Evolutionary conservation across 305 asterid species (phyloP), one percentile per base, ranked within the genome.

Genomic region (Solanum hybrid): DNA sequence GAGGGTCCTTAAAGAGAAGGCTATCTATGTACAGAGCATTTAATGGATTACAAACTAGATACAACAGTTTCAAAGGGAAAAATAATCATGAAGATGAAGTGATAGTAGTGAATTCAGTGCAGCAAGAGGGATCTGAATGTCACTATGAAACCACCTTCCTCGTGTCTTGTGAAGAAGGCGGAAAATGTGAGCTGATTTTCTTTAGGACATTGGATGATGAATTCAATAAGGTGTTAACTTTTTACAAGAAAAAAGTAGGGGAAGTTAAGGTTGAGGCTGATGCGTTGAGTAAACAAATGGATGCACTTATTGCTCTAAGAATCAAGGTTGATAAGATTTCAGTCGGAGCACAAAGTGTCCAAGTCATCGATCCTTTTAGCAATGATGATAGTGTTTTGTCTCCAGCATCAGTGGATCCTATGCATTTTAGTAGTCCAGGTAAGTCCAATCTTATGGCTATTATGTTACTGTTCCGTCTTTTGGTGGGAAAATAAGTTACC

Each of bases 271-370:
- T 16, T 26, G 97, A 94, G 77, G 98, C 98, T 4, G 95, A 89
- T 29, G 92, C 92, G 90, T 86, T 97, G 90, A 95, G 89, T 80
- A 95, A 91, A 37, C 99, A 97, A 90, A 97, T 97, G 98, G 97
- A 97, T 89, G 97, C 95, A 11, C 94, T 97, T 10, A 93, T 97
- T 89, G 99, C 99, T 88, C 92, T 97, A 89, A 92, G 98, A 92
- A 88, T 96, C 83, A 93, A 26, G 33, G 97, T 97, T 2, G 96
- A 95, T 85, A 91, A 91, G 73, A 97, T 97, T 12, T 57, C 80
- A 51, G 64, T 89, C 6, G 94, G 57, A 8, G 88, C 90, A 2
- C 91, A 67, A 12, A 77, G 37, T 89, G 42, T 18, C 37, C 6
- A 24, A 86, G 26, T 86, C n/a, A 61, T 24, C 24, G 51, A 71